Evolutionary conservation across 441 rosid species (phyloP).

Genomic region (Theobroma grandiflorum): DNA sequence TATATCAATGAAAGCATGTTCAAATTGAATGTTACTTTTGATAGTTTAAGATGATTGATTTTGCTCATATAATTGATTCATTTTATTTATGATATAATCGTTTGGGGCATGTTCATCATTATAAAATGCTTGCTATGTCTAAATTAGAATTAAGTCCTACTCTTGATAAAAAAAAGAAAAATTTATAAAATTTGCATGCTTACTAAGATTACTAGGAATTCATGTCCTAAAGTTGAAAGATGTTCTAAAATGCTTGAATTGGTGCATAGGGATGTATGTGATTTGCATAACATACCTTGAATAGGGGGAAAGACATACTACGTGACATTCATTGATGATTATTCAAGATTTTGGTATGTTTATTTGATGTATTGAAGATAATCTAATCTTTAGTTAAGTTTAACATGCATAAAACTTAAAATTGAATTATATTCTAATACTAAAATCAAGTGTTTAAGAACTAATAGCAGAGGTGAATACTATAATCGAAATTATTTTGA

Average conservation of each 20-base stretch:
- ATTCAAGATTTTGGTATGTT: not conserved
- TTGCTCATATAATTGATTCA: too few species aligned
- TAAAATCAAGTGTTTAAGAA: not conserved
- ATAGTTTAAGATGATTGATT: too few species aligned
- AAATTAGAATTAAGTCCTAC: too few species aligned
- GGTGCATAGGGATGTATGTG: not conserved
- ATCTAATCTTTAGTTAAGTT: not conserved
- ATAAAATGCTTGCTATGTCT: too few species aligned
- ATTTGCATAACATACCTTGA: not conserved
- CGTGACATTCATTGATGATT: constrained; percentile 8
- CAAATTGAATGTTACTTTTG: not conserved
- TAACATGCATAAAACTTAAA: not conserved
- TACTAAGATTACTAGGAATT: too few species aligned
- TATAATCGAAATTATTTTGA: not conserved
- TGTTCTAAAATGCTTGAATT: not conserved
- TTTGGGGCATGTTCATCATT: not conserved
- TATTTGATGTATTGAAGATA: not conserved
- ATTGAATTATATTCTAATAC: too few species aligned
- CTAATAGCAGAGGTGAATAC: not conserved
- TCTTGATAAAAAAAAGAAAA: too few species aligned
- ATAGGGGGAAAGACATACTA: not conserved
- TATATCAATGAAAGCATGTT: not conserved
- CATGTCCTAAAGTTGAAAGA: not conserved
- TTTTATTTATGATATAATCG: too few species aligned
- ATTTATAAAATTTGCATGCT: too few species aligned